These are phyloP conservation scores for Oryza glumipatula DNA, from an alignment of 176 grass and related monocot species.

Conservation along the genomic window DNA sequence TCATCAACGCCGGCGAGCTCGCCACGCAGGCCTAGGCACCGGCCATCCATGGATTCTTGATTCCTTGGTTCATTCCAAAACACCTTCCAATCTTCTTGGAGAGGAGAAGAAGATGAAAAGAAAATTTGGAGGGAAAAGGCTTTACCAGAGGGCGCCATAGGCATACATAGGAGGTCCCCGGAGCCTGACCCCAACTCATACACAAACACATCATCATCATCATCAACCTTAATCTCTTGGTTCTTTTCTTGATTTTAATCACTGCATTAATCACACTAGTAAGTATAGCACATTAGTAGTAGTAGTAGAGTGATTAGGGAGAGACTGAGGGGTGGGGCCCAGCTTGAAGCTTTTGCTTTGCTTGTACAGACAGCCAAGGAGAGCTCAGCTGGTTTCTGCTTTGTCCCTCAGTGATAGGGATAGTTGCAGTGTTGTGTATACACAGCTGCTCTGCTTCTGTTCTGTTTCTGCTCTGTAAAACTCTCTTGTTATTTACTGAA, in stretches of 20 bases:
- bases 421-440: background rate
- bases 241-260: background rate
- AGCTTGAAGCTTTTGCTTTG: slow-evolving; percentile 49
- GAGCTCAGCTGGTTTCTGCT: slow-evolving; percentile 38
- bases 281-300: background rate
- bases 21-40: slow-evolving; percentile 53
- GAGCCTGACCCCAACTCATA: background rate
- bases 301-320: background rate
- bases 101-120: background rate
- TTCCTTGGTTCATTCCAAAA: slow-evolving; percentile 44
- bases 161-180: slow-evolving; percentile 54
- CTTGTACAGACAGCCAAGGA: slow-evolving; percentile 28
- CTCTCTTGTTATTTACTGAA: background rate
- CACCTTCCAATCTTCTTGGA: slow-evolving; percentile 14
- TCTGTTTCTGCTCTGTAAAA: too few relatives aligned
- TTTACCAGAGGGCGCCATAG: slow-evolving; percentile 54
- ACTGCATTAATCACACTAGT: slow-evolving; percentile 13
- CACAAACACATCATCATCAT: background rate
- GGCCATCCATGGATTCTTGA: background rate
- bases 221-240: slow-evolving; percentile 6
- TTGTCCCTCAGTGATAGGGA: background rate
- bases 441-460: background rate
- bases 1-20: slow-evolving; percentile 60
- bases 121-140: slow-evolving; percentile 47
- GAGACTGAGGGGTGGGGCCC: background rate